Conservation (phyloP, 2,329 filamentous ascomycete species). For the Fusarium camptoceras region DNA sequence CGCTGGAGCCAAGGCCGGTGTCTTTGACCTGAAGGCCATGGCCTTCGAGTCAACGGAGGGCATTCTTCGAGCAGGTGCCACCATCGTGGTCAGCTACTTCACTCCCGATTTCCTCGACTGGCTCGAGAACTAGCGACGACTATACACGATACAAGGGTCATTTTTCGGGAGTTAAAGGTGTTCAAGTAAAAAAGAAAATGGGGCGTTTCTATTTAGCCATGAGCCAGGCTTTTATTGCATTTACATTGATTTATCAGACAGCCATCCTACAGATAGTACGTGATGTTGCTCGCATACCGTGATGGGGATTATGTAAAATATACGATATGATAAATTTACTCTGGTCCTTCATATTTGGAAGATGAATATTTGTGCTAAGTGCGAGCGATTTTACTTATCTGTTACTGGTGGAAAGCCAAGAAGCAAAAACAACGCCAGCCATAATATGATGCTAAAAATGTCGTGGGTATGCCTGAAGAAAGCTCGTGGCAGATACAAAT, state of each 20-base stretch:
- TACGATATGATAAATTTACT: not conserved
- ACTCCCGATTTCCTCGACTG: slow-evolving; percentile 82
- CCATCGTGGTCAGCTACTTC: slow-evolving; percentile 94
- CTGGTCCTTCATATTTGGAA: not conserved
- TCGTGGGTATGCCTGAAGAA: not conserved
- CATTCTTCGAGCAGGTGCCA: slow-evolving; percentile 91
- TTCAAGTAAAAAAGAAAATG: slow-evolving; percentile 22
- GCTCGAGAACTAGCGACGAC: slow-evolving; percentile 62
- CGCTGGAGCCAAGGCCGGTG: slow-evolving; percentile 92
- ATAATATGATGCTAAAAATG: not conserved
- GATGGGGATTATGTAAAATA: not conserved
- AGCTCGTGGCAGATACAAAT: not conserved
- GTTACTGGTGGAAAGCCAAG: not conserved
- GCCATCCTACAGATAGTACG: not conserved
- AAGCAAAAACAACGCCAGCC: not conserved
- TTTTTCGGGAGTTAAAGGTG: slow-evolving; percentile 9
- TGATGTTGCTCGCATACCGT: slow-evolving; percentile 1
- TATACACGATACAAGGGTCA: slow-evolving; percentile 18
- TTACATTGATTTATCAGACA: slow-evolving; percentile 1
- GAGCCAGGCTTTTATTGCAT: slow-evolving; percentile 15
- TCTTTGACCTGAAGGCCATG: slow-evolving; percentile 95
- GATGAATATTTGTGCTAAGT: not conserved
- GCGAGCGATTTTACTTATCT: not conserved
- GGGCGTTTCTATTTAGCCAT: slow-evolving; percentile 20
- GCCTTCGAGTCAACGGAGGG: slow-evolving; percentile 94